phyloP scores from a whole-genome alignment of 495 filamentous ascomycete species.

The Talaromyces liani region DNA sequence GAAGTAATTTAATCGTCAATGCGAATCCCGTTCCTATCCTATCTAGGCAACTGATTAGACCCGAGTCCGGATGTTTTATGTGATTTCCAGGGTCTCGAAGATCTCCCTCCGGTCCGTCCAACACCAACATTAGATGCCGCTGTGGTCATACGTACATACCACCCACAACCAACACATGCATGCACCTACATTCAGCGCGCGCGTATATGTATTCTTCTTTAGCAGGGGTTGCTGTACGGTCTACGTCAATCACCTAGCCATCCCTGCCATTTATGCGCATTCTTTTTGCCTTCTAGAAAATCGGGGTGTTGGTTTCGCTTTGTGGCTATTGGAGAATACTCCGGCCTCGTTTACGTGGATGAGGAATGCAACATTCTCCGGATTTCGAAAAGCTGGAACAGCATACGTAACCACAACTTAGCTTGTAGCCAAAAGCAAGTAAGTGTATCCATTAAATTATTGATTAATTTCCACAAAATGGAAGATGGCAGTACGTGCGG shows the following conservation, averaged over 20 bases:
- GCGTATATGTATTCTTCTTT: neutral
- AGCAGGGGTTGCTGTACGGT: neutral
- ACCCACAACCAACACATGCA: neutral
- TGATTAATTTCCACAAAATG: neutral
- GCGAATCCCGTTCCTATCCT: neutral
- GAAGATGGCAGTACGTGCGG: neutral
- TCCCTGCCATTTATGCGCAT: neutral
- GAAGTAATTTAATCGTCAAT: neutral
- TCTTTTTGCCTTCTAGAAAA: neutral
- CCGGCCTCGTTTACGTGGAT: neutral
- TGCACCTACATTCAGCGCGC: neutral
- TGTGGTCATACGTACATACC: neutral
- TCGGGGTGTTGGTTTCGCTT: neutral
- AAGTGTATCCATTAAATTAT: neutral
- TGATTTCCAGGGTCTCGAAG: neutral
- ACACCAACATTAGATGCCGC: neutral
- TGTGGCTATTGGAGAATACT: neutral
- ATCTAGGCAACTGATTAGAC: neutral
- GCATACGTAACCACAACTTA: neutral
- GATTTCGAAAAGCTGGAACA: neutral
- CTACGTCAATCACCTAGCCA: neutral
- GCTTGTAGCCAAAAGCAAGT: neutral
- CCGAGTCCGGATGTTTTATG: neutral
- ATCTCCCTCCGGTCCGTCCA: neutral
- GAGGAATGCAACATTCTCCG: neutral